These are phyloP conservation scores for Botryotinia convoluta DNA, from an alignment of 2,329 filamentous ascomycete species.

Conservation along the genomic window DNA sequence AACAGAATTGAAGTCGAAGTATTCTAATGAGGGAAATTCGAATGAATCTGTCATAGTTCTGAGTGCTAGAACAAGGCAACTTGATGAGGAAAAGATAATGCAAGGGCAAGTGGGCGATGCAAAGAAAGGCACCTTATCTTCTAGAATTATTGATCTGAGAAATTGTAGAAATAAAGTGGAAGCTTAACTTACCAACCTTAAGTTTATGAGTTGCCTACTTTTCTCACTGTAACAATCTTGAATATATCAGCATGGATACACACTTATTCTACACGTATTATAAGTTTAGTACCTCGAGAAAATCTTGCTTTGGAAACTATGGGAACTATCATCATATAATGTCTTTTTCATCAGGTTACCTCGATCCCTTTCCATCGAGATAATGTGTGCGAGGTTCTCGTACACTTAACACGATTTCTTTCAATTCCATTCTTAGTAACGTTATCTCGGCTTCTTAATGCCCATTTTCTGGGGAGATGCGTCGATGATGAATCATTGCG, in stretches of 20 bases:
- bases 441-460: not conserved
- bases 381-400: not conserved
- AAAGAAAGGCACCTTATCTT: too few relatives aligned
- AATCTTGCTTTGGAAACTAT: not conserved
- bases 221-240: not conserved
- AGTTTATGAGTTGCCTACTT: too few relatives aligned
- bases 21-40: too few relatives aligned
- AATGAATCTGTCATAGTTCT: too few relatives aligned
- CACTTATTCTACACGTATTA: not conserved
- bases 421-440: not conserved
- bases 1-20: too few relatives aligned
- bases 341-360: not conserved
- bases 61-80: too few relatives aligned
- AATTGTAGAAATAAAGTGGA: too few relatives aligned
- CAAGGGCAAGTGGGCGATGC: too few relatives aligned
- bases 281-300: not conserved
- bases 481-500: not conserved
- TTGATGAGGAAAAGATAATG: too few relatives aligned
- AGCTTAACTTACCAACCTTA: too few relatives aligned
- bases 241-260: not conserved
- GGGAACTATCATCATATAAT: fast-evolving
- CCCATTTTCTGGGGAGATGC: too few relatives aligned
- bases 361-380: not conserved
- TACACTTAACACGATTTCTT: not conserved
- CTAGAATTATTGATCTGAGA: too few relatives aligned